phyloP scores from a whole-genome alignment of 805 yeast species.

The Saccharomycopsis sp. region DNA sequence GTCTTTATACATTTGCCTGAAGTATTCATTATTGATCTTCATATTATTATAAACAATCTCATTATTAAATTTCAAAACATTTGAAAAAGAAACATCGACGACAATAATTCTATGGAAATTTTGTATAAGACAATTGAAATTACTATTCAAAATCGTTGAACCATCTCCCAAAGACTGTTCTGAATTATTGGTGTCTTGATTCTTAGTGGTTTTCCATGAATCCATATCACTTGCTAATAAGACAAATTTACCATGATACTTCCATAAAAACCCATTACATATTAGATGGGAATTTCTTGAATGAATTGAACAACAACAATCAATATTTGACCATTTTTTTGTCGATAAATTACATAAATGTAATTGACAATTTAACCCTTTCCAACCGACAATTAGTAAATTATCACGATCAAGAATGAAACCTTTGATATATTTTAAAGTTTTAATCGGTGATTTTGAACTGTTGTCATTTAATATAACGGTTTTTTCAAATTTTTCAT shows the following conservation, averaged over 20 bases:
- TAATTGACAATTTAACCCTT: constrained; percentile 28
- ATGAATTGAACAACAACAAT: constrained; percentile 45
- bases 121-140: constrained; percentile 1
- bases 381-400: constrained; percentile 27
- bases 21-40: constrained; percentile 4
- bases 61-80: constrained; percentile 28
- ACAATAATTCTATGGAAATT: constrained; percentile 35
- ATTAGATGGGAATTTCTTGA: constrained; percentile 50
- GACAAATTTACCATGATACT: constrained; percentile 66
- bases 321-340: constrained; percentile 58
- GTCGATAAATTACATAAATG: constrained; percentile 48
- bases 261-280: constrained; percentile 69
- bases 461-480: neutral
- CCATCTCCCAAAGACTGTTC: neutral
- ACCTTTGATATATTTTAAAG: neutral
- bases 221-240: constrained; percentile 41
- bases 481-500: neutral
- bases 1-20: constrained; percentile 3
- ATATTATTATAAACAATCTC: neutral
- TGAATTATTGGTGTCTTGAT: neutral
- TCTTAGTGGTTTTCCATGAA: neutral
- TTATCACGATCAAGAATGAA: constrained; percentile 9
- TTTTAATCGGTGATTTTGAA: constrained; percentile 1
- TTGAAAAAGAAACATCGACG: constrained; percentile 49
- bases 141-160: neutral